Conservation (phyloP, 768 basidiomycete species). For the Mycena belliarum region DNA sequence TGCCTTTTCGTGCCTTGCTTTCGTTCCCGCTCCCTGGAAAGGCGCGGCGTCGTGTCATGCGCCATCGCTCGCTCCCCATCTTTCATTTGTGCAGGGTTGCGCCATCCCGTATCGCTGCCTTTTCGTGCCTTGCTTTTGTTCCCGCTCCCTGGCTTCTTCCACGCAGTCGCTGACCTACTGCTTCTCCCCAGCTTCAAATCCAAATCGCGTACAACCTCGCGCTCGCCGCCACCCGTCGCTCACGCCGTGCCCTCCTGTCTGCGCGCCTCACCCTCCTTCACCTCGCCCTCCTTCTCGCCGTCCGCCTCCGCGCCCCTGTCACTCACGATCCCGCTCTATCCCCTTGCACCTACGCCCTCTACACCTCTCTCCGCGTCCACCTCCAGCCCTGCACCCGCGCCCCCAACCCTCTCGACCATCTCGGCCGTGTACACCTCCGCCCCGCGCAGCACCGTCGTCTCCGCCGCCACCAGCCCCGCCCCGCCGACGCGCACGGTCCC, state of each 20-base stretch:
- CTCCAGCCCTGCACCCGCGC: not conserved
- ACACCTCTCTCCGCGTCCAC: conserved; percentile 18
- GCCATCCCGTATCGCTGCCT: too few relatives aligned
- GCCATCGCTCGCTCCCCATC: too few relatives aligned
- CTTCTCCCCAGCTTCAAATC: conserved; percentile 14
- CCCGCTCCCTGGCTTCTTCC: too few relatives aligned
- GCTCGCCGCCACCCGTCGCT: conserved; percentile 11
- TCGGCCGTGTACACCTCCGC: conserved; percentile 6
- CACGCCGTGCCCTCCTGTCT: conserved; percentile 4
- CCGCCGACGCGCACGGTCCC: conserved; percentile 51
- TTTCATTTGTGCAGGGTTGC: too few relatives aligned
- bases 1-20: too few relatives aligned
- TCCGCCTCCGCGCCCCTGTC: too few relatives aligned
- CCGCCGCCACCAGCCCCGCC: not conserved
- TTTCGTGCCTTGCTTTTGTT: too few relatives aligned
- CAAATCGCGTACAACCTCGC: conserved; percentile 17
- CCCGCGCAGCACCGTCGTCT: not conserved
- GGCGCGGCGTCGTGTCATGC: too few relatives aligned
- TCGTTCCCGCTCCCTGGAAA: too few relatives aligned
- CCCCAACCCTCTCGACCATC: conserved; percentile 20
- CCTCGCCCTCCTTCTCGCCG: too few relatives aligned
- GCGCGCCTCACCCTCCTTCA: conserved; percentile 22
- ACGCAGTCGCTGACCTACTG: not conserved
- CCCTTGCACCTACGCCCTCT: too few relatives aligned
- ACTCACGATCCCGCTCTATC: too few relatives aligned